phyloP scores from a whole-genome alignment of 352 stramenopile genomes.

The Salisapilia sapeloensis region DNA sequence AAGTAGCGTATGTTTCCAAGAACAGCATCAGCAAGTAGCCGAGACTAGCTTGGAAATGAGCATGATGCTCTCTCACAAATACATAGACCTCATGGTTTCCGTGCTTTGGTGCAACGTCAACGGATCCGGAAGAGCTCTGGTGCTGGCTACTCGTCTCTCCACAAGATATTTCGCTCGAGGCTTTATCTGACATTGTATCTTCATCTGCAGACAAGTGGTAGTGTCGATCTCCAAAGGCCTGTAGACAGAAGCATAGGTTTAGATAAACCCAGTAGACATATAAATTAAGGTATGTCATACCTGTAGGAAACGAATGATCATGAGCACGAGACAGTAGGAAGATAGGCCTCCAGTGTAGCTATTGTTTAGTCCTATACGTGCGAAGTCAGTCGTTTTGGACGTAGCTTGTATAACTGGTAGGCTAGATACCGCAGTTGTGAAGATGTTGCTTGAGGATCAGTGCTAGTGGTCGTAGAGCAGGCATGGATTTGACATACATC shows the following conservation, averaged over 20 bases:
- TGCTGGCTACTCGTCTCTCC: too few relatives aligned
- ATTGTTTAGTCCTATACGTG: constrained; percentile 70
- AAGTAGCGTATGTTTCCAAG: constrained; percentile 70
- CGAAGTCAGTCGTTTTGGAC: not conserved
- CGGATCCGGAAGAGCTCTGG: too few relatives aligned
- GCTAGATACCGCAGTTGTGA: constrained; percentile 22
- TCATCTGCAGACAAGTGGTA: constrained; percentile 27
- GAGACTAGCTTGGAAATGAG: constrained; percentile 48
- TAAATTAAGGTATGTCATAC: constrained; percentile 7
- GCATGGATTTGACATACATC: constrained; percentile 80
- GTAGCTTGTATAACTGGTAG: not conserved
- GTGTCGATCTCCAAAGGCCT: constrained; percentile 66
- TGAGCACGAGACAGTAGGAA: constrained; percentile 90
- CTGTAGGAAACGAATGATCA: constrained; percentile 90
- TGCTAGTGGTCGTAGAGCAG: constrained; percentile 86
- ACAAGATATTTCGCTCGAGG: too few relatives aligned
- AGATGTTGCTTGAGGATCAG: constrained; percentile 88
- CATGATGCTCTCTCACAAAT: too few relatives aligned
- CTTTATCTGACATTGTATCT: too few relatives aligned
- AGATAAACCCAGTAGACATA: not conserved
- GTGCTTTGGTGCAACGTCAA: too few relatives aligned
- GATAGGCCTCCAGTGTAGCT: constrained; percentile 92
- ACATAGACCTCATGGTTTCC: too few relatives aligned
- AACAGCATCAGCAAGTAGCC: constrained; percentile 60
- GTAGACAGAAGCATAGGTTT: not conserved